These are phyloP conservation scores for Logfia minima DNA, from an alignment of 129 eudicot genomes.

Conservation along the genomic window DNA sequence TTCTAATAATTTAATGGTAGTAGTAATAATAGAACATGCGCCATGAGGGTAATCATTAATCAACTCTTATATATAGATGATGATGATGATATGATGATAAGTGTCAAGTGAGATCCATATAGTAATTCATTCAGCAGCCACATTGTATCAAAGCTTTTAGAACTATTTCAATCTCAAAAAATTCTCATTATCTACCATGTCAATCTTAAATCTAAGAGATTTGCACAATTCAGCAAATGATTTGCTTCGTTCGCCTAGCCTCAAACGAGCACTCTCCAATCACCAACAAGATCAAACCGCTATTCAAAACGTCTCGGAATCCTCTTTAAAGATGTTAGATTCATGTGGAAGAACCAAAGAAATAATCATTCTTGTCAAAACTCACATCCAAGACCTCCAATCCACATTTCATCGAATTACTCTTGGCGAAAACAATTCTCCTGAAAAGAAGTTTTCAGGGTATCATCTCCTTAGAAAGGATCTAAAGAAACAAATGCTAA, in stretches of 20 bases:
- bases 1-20: slow-evolving; percentile 21
- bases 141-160: background rate
- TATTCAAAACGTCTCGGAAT: slow-evolving; percentile 60
- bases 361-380: slow-evolving; percentile 55
- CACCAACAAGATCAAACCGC: slow-evolving; percentile 43
- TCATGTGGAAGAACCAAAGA: slow-evolving; percentile 72
- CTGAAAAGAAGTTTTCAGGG: slow-evolving; percentile 45
- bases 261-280: slow-evolving; percentile 40
- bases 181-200: slow-evolving; percentile 27
- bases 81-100: background rate
- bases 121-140: background rate
- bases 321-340: slow-evolving; percentile 68
- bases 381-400: slow-evolving; percentile 70
- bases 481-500: slow-evolving; percentile 64
- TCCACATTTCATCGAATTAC: slow-evolving; percentile 56
- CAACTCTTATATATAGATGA: slow-evolving; percentile 13
- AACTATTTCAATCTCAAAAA: background rate
- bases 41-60: background rate
- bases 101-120: background rate
- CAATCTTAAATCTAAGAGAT: slow-evolving; percentile 49
- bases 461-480: slow-evolving; percentile 55
- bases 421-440: slow-evolving; percentile 32
- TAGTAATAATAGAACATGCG: background rate
- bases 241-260: slow-evolving; percentile 56
- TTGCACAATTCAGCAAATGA: slow-evolving; percentile 72